Evolutionary conservation across 306 rosid species (phyloP).

Genomic region (Trifolium dubium): DNA sequence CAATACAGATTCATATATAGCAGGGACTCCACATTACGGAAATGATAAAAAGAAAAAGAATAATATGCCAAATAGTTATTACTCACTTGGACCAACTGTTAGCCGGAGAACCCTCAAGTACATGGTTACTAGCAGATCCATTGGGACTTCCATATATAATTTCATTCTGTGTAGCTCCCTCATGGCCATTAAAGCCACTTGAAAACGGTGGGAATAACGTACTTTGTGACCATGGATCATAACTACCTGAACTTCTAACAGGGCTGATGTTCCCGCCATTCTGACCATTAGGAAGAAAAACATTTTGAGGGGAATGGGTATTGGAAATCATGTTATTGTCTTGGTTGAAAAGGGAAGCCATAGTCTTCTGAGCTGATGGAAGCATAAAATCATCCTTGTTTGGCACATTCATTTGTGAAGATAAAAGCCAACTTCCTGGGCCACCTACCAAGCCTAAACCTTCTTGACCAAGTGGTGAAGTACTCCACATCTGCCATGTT

Average conservation of each 20-base stretch:
- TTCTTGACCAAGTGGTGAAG: conserved; percentile 90
- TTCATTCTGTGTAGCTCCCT: conserved; percentile 65
- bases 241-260: conserved; percentile 59
- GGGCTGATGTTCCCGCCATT: conserved; percentile 70
- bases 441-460: conserved; percentile 88
- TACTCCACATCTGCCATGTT: conserved; percentile 98
- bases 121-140: conserved; percentile 58
- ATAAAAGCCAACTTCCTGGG: conserved; percentile 79
- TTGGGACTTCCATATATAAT: conserved; percentile 71
- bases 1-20: conserved; percentile 29
- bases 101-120: conserved; percentile 65
- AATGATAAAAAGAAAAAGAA: conserved; percentile 17
- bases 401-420: conserved; percentile 63
- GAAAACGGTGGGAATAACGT: conserved; percentile 79
- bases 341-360: conserved; percentile 76
- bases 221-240: conserved; percentile 83
- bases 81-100: conserved; percentile 91
- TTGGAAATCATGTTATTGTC: conserved; percentile 71
- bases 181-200: conserved; percentile 61
- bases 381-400: conserved; percentile 74
- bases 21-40: conserved; percentile 12
- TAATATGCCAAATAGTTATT: conserved; percentile 29
- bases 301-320: conserved; percentile 66
- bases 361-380: conserved; percentile 75
- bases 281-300: conserved; percentile 75